Base-by-base conservation (phyloP, 345 rosid species). In the Populus davidiana region DNA sequence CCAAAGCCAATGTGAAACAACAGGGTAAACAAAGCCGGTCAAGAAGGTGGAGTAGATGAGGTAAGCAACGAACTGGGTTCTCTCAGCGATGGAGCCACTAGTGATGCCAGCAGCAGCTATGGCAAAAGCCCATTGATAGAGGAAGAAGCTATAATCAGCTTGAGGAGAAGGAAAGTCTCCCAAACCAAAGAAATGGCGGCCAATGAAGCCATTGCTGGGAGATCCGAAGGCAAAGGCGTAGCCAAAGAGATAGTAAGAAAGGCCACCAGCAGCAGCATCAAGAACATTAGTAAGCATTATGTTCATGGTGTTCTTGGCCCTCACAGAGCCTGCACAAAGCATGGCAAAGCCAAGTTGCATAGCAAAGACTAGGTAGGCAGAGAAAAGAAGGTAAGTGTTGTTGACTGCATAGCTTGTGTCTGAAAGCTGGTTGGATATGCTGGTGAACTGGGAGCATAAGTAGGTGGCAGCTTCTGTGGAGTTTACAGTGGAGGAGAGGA, bases 1-100 rank as follows among this genome's bases (percentile, higher is more conserved):
- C 94, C 94, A 90, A 71, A 89, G 75, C 92, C 92, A 90, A 75
- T 90, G 94, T 1, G 94, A 86, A 0, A 87, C 94, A 25, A 90
- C 69, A 0, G 90, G 92, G 75, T 91, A 89, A 64, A 91, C 94
- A 5, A 91, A 83, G 1, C 94, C 92, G 2, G 92, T 89, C 18
- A 91, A 77, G 35, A 91, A 91, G 9, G 92, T 83, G 1, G 94
- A 91, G 80, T 89, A 91, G 7, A 89, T 84, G 16, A 91, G 69
- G 36, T 91, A 91, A 43, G 94, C 91, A 10, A 91, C 89, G 56
- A 91, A 91, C 54, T 91, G 94, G 52, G 94, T 90, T 67, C 92
- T 84, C 79, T 90, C 91, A 0, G 94, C 92, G n/a, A 91, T 90
- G 2, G 94, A 90, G 54, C 94, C 94, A 14, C 92, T 90, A 0